Evolutionary conservation across 2,329 filamentous ascomycete species (phyloP), one percentile per base, ranked within the genome.

Genomic region (Claviceps monticola): DNA sequence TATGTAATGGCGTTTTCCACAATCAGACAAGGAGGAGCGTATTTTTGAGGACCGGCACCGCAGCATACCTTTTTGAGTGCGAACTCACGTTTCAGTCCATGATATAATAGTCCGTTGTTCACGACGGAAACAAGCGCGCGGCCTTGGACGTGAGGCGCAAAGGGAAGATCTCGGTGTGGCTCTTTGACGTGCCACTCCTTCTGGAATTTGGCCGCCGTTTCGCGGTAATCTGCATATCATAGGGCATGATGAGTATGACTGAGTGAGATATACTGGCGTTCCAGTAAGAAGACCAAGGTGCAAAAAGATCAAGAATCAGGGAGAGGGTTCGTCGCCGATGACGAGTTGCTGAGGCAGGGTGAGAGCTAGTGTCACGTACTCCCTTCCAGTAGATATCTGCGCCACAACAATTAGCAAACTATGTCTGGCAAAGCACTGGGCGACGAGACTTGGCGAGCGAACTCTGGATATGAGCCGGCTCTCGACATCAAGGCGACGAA

Each of bases 141-240:
- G 59, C 74, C 76, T 66, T 80, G 75, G 66, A 84, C 79, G 67
- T 83, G 74, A 61, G 74, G 76, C 63, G 80, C 80, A 66, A 83
- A 84, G 55, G 75, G 71, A 56, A 84, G 77, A 55, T 81, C 71
- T 60, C 74, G 74, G 64, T 83, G 78, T 59, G 80, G 80, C 66
- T 78, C 72, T 61, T 74, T 70, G 57, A 81, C 70, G 66, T 80
- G 75, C 80, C 80, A 84, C 69, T 84, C 80, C 64, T 83, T 82
- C 62, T 83, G 79, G 59, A 84, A 78, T 64, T 81, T 82, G 68
- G 78, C 75, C 51, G 80, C 80, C 44, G 80, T 82, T 65, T 83
- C 80, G 67, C 76, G 75, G 70, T 82, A 84, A 71, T 82, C 80
- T 83, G 70, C 50, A 54, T 54, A 46, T 53, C 49, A 53, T 41